Evolutionary conservation across 2,329 filamentous ascomycete species (phyloP).

Genomic region (Fusarium devonianum): DNA sequence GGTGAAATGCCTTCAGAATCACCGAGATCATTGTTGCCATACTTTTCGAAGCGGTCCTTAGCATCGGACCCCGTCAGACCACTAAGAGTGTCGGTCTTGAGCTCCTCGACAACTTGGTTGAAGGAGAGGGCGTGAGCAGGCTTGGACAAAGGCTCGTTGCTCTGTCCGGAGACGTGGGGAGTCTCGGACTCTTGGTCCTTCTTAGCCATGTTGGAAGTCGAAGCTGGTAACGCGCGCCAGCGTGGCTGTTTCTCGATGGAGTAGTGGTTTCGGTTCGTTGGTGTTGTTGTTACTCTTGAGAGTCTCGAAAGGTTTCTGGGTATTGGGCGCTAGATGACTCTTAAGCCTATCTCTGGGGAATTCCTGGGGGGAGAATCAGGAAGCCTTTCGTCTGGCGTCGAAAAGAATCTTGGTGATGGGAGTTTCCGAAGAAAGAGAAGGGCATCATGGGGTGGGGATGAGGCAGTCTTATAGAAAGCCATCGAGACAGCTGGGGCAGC

Average conservation of each 20-base stretch:
- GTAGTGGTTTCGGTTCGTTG: constrained; percentile 8
- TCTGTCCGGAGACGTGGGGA: constrained; percentile 46
- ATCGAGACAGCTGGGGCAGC: constrained; percentile 12
- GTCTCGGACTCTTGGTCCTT: constrained; percentile 27
- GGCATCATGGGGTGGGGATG: constrained; percentile 25
- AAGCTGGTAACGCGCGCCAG: constrained; percentile 26
- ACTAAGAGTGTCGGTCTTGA: constrained; percentile 59
- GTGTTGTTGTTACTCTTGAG: constrained; percentile 2
- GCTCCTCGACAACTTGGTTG: constrained; percentile 58
- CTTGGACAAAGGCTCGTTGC: constrained; percentile 53
- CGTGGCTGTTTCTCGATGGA: constrained; percentile 11
- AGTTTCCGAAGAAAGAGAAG: constrained; percentile 10
- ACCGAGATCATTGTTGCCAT: constrained; percentile 66
- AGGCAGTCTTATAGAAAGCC: constrained; percentile 37
- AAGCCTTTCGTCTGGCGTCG: constrained; percentile 36
- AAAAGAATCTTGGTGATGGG: constrained; percentile 25
- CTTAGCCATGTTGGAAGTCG: constrained; percentile 31
- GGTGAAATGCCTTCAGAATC: constrained; percentile 57
- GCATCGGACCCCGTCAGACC: constrained; percentile 63
- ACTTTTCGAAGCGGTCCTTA: constrained; percentile 56
- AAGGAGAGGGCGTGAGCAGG: constrained; percentile 65
- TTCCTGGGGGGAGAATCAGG: constrained; percentile 32
- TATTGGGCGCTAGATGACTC: constrained; percentile 8
- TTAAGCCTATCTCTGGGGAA: constrained; percentile 31
- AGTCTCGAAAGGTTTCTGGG: constrained; percentile 1